phyloP scores from a whole-genome alignment of 139 green algal genomes.

The Axilococcus clingmanii region DNA sequence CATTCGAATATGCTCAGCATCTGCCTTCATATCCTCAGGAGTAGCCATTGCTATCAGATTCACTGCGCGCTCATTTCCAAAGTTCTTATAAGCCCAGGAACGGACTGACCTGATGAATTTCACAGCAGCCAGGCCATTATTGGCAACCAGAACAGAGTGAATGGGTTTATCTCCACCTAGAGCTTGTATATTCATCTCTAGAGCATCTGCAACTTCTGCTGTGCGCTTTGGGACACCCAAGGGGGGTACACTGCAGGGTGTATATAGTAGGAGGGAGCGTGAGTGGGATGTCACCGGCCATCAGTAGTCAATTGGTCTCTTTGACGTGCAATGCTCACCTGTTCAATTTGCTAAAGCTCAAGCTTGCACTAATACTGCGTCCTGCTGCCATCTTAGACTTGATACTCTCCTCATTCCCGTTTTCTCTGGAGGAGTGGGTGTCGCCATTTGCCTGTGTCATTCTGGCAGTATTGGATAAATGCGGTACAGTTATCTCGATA shows the following conservation, averaged over 20 bases:
- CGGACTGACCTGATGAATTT: slow-evolving; percentile 95
- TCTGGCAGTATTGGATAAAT: too few relatives aligned
- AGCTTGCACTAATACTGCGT: too few relatives aligned
- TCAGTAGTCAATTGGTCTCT: too few relatives aligned
- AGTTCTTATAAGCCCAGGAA: slow-evolving; percentile 68
- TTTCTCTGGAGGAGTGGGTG: too few relatives aligned
- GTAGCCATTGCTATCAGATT: slow-evolving; percentile 90
- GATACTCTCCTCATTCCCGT: too few relatives aligned
- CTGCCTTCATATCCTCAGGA: slow-evolving; percentile 87
- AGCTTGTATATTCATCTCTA: slow-evolving; percentile 11
- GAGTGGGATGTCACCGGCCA: too few relatives aligned
- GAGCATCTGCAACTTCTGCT: slow-evolving; percentile 4
- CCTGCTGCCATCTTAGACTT: too few relatives aligned
- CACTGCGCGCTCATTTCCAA: slow-evolving; percentile 57
- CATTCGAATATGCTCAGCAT: slow-evolving; percentile 92
- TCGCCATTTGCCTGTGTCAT: too few relatives aligned
- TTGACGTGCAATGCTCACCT: too few relatives aligned
- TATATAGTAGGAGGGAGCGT: too few relatives aligned
- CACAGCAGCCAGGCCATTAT: slow-evolving; percentile 79
- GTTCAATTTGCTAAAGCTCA: too few relatives aligned
- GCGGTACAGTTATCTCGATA: too few relatives aligned
- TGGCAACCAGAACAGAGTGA: slow-evolving; percentile 8
- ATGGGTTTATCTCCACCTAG: slow-evolving; percentile 26
- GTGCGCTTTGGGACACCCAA: slow-evolving; percentile 23
- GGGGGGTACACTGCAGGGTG: background rate